phyloP scores from a whole-genome alignment of 306 rosid genomes.

The Echinosophora koreensis region DNA sequence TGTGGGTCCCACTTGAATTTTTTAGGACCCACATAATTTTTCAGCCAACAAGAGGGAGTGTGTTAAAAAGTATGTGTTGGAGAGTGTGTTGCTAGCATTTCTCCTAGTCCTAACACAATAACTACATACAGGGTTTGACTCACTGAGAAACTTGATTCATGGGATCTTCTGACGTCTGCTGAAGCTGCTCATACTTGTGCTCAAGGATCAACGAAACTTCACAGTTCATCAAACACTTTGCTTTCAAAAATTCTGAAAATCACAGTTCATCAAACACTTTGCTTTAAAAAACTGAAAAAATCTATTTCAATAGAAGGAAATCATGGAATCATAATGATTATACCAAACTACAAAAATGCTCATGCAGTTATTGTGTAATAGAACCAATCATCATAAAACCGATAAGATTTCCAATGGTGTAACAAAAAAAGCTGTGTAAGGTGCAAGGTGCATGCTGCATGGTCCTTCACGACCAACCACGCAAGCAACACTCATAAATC shows the following conservation, averaged over 20 bases:
- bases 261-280: constrained; percentile 96
- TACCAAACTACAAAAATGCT: constrained; percentile 32
- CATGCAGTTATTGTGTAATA: constrained; percentile 1
- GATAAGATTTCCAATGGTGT: neutral
- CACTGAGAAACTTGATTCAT: constrained; percentile 92
- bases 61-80: too few species aligned
- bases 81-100: too few species aligned
- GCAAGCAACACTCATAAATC: too few species aligned
- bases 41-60: too few species aligned
- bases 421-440: neutral
- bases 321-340: neutral
- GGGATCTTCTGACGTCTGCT: constrained; percentile 91
- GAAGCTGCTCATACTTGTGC: constrained; percentile 96
- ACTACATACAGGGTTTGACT: constrained; percentile 47
- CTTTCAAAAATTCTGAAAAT: constrained; percentile 88
- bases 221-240: constrained; percentile 96
- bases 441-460: too few species aligned
- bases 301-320: constrained; percentile 31
- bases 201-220: constrained; percentile 96
- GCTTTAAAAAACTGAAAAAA: constrained; percentile 79
- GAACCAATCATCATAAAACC: constrained; percentile 1
- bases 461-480: too few species aligned
- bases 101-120: too few species aligned
- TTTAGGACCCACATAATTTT: too few species aligned
- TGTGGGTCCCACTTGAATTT: too few species aligned